phyloP scores from a whole-genome alignment of 441 rosid species.

The Arabidopsis lyrata region DNA sequence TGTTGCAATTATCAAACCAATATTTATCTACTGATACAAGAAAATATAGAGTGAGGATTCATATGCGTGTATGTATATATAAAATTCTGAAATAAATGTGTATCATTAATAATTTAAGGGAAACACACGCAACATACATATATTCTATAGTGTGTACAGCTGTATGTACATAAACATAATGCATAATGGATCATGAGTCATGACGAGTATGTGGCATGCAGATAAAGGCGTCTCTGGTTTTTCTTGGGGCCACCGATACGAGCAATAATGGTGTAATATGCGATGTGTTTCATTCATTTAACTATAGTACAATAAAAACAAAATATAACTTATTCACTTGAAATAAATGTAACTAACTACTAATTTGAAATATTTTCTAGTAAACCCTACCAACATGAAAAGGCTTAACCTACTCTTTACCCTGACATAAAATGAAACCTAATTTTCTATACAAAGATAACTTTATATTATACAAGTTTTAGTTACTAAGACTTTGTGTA shows the following conservation, averaged over 20 bases:
- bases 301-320: conserved; percentile 4
- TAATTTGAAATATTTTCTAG: neutral
- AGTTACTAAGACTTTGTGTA: conserved; percentile 11
- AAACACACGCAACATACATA: conserved; percentile 29
- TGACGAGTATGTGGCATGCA: conserved; percentile 42
- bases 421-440: neutral
- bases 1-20: too few relatives aligned
- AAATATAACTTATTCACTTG: neutral
- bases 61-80: neutral
- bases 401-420: conserved; percentile 21
- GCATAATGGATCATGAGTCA: conserved; percentile 40
- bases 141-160: conserved; percentile 38
- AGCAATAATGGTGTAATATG: conserved; percentile 31
- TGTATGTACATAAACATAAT: conserved; percentile 34
- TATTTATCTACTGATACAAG: neutral
- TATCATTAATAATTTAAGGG: too few relatives aligned
- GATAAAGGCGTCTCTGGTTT: conserved; percentile 28
- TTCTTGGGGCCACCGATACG: conserved; percentile 33
- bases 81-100: conserved; percentile 16
- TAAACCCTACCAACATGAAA: neutral
- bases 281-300: neutral
- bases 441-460: neutral
- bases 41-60: too few relatives aligned
- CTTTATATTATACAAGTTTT: conserved; percentile 17
- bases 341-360: neutral